Evolutionary conservation across 2,329 filamentous ascomycete genomes (phyloP).

Genomic region (Diatrype stigma): DNA sequence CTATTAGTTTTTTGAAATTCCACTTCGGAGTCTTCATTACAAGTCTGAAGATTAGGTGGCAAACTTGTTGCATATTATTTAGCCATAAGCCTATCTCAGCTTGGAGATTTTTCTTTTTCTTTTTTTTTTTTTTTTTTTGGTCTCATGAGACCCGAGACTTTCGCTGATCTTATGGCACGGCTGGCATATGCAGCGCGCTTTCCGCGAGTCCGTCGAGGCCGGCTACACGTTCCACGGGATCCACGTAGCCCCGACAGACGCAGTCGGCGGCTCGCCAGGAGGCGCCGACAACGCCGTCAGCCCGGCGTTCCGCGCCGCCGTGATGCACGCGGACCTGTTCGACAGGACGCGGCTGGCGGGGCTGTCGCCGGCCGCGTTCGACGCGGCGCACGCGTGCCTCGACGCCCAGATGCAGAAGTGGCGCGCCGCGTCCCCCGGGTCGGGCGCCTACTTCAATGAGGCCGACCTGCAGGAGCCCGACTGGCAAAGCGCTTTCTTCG

Average conservation of each 20-base stretch:
- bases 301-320: conserved; percentile 39
- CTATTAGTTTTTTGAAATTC: no score
- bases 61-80: no score
- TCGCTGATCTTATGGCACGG: no score
- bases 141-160: no score
- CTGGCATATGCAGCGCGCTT: conserved; percentile 27
- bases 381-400: conserved; percentile 15
- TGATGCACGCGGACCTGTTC: conserved; percentile 29
- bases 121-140: no score
- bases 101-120: no score
- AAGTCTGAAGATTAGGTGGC: no score
- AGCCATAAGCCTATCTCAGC: no score
- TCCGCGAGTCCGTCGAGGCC: conserved; percentile 33
- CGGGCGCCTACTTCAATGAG: conserved; percentile 49
- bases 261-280: conserved; percentile 27
- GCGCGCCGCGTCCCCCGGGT: conserved; percentile 33
- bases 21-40: no score
- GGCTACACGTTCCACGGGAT: conserved; percentile 32
- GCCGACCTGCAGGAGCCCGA: conserved; percentile 43
- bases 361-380: conserved; percentile 16
- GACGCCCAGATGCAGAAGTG: conserved; percentile 19
- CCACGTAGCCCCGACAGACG: conserved; percentile 24
- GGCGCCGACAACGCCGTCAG: conserved; percentile 31
- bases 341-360: conserved; percentile 16
- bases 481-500: conserved; percentile 44